Conservation (phyloP, 106 monocot genomes). For the Cymbidium sinense region DNA sequence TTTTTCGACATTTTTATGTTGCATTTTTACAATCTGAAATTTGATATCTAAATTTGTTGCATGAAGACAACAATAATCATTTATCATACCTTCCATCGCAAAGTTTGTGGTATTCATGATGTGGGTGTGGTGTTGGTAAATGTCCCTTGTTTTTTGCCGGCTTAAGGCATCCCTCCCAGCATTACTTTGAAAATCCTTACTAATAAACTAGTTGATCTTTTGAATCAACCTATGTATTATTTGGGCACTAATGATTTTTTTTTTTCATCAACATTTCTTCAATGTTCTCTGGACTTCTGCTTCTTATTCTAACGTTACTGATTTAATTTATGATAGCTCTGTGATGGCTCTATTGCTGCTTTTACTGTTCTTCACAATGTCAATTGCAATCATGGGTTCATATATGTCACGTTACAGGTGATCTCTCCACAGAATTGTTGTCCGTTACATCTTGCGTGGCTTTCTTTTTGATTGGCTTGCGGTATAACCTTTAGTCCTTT, state of each 20-base stretch:
- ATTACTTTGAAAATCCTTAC: neutral
- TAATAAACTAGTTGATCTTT: neutral
- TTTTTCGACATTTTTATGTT: neutral
- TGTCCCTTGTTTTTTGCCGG: neutral
- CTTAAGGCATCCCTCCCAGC: neutral
- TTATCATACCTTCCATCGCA: neutral
- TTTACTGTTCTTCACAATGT: conserved; percentile 95
- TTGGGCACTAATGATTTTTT: neutral
- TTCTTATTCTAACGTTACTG: neutral
- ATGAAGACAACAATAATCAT: neutral
- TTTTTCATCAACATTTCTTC: neutral
- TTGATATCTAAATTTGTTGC: neutral
- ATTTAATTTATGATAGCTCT: conserved; percentile 37
- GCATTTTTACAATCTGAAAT: neutral
- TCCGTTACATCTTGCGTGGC: neutral
- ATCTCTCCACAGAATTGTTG: neutral
- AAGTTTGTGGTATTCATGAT: neutral
- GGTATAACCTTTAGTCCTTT: neutral
- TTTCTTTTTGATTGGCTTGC: neutral
- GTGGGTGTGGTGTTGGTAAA: neutral
- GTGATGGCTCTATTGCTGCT: conserved; percentile 82
- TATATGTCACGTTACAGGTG: conserved; percentile 97
- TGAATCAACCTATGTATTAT: neutral
- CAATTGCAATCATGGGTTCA: conserved; percentile 94
- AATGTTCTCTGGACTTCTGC: neutral